phyloP scores from a whole-genome alignment of 177 flowering plant species.

The Vitis hybrid region DNA sequence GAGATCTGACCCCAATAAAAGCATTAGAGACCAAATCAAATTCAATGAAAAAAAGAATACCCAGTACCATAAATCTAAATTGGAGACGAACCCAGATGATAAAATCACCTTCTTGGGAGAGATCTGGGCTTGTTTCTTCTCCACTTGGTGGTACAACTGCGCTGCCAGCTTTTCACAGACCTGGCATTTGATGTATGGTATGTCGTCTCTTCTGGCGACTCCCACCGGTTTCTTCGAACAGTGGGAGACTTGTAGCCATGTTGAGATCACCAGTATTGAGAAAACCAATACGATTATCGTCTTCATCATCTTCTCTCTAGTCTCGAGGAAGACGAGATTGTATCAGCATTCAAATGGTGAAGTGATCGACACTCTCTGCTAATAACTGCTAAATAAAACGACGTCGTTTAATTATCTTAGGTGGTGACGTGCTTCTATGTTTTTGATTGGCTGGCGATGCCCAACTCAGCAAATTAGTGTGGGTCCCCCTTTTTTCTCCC shows the following conservation, averaged over 20 bases:
- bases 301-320: constrained; percentile 26
- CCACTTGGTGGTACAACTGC: constrained; percentile 59
- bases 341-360: not conserved
- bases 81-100: constrained; percentile 9
- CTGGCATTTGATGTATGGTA: constrained; percentile 83
- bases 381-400: no score
- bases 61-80: not conserved
- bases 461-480: not conserved
- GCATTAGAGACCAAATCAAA: not conserved
- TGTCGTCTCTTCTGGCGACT: constrained; percentile 69
- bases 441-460: constrained; percentile 30
- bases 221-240: constrained; percentile 53
- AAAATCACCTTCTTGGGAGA: constrained; percentile 76
- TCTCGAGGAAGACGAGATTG: not conserved
- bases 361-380: not conserved
- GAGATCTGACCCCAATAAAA: constrained; percentile 50
- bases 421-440: constrained; percentile 21
- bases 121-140: constrained; percentile 64
- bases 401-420: no score
- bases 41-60: constrained; percentile 4
- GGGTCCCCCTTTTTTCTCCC: constrained; percentile 17
- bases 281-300: constrained; percentile 11
- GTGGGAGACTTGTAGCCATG: constrained; percentile 32
- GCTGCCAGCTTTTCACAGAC: constrained; percentile 79
- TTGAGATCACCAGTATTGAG: constrained; percentile 22